Evolutionary conservation across 163 green algal genomes (phyloP).

Genomic region (Chloromonas sp.): DNA sequence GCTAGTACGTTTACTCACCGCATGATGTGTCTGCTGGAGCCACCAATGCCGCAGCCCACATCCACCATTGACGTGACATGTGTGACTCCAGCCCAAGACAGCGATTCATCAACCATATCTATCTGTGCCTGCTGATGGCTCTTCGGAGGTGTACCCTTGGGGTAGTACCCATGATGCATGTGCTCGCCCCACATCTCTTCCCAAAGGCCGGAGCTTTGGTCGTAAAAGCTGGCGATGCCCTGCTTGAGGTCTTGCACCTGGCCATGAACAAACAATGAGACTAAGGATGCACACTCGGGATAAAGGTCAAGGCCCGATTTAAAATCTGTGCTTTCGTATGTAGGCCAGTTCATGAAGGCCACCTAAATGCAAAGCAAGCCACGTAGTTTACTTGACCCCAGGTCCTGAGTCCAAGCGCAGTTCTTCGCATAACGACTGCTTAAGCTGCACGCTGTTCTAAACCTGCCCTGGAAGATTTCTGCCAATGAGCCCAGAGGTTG

Average conservation of each 20-base stretch:
- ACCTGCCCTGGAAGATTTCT: no score
- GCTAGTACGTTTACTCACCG: slow-evolving; percentile 18
- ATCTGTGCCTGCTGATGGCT: slow-evolving; percentile 79
- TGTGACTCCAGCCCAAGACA: slow-evolving; percentile 68
- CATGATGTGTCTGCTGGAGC: slow-evolving; percentile 76
- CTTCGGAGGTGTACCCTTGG: slow-evolving; percentile 46
- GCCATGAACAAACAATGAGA: not conserved
- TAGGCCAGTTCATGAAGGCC: no score
- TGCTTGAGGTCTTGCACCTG: slow-evolving; percentile 72
- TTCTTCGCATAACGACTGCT: no score
- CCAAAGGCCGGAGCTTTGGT: slow-evolving; percentile 86
- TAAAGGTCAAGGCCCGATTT: no score
- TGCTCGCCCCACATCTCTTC: slow-evolving; percentile 95
- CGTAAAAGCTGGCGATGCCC: slow-evolving; percentile 95
- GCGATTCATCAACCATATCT: slow-evolving; percentile 91
- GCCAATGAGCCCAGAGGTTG: no score
- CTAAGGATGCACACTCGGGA: no score
- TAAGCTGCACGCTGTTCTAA: no score
- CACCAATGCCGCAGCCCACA: slow-evolving; percentile 93
- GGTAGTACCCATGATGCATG: slow-evolving; percentile 98
- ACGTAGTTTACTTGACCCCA: no score
- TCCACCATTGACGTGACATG: slow-evolving; percentile 68
- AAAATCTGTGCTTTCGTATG: no score
- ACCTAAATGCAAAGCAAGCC: no score
- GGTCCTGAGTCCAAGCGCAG: no score